Conservation (phyloP, 306 rosid species). For the Ormosia semicastrata region DNA sequence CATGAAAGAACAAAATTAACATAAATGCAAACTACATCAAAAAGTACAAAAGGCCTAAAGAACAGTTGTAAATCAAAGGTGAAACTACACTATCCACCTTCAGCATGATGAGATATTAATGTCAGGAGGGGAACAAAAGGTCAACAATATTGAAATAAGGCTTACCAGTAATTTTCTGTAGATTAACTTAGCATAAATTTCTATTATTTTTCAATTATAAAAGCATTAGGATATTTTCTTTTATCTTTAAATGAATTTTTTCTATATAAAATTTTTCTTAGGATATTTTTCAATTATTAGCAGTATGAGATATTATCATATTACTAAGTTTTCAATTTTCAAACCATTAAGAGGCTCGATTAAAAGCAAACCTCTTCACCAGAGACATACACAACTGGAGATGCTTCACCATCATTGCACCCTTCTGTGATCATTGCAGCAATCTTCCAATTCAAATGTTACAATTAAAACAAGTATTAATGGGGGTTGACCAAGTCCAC, state of each 20-base stretch:
- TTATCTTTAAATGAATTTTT: background rate
- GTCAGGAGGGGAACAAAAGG: background rate
- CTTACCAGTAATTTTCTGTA: background rate
- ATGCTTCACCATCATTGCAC: conserved; percentile 35
- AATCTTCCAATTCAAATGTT: conserved; percentile 50
- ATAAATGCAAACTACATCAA: background rate
- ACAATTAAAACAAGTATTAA: conserved; percentile 17
- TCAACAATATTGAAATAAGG: background rate
- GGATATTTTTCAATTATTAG: background rate
- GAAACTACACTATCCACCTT: conserved; percentile 6
- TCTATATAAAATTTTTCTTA: background rate
- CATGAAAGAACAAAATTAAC: conserved; percentile 10
- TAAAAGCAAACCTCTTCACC: conserved; percentile 88
- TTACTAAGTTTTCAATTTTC: background rate
- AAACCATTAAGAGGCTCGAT: conserved; percentile 1
- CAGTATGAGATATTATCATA: background rate
- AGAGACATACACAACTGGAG: conserved; percentile 81
- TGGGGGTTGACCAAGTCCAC: background rate
- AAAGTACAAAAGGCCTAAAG: background rate
- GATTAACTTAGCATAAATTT: background rate
- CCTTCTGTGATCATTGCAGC: conserved; percentile 79
- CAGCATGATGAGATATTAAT: background rate
- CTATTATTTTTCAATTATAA: background rate
- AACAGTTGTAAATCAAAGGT: background rate
- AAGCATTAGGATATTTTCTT: background rate